These are phyloP conservation scores for Coemansia sp. DNA, from an alignment of 192 early-diverging fungal species.

Conservation along the genomic window DNA sequence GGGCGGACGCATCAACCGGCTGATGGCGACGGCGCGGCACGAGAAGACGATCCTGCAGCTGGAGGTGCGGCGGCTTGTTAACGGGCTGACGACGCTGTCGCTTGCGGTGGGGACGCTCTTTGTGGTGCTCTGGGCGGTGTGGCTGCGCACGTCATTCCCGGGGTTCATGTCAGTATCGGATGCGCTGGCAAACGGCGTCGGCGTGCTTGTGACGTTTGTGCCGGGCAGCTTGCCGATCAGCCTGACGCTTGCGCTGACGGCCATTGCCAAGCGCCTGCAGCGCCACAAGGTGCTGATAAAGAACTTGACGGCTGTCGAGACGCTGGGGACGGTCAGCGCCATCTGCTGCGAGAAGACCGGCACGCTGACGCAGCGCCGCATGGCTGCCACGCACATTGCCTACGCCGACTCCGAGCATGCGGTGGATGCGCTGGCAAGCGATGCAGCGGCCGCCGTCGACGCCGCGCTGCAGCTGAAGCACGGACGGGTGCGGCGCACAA, in stretches of 20 bases:
- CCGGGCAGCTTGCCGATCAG: slow-evolving; percentile 81
- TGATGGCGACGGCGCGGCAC: slow-evolving; percentile 44
- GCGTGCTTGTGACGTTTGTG: slow-evolving; percentile 75
- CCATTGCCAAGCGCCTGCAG: slow-evolving; percentile 79
- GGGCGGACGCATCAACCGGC: slow-evolving; percentile 72
- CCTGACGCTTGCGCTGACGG: slow-evolving; percentile 73
- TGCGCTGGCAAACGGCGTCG: slow-evolving; percentile 61
- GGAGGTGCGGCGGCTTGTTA: slow-evolving; percentile 76
- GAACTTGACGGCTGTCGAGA: slow-evolving; percentile 85
- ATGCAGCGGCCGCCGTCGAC: not conserved
- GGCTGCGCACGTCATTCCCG: slow-evolving; percentile 61
- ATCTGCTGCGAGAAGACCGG: slow-evolving; percentile 91
- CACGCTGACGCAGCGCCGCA: slow-evolving; percentile 80
- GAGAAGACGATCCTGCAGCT: slow-evolving; percentile 65
- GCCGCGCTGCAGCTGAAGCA: slow-evolving; percentile 7
- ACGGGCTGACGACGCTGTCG: slow-evolving; percentile 66
- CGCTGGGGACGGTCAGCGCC: slow-evolving; percentile 78
- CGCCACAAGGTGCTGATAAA: slow-evolving; percentile 73
- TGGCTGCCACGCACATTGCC: slow-evolving; percentile 58
- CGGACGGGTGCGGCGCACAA: not conserved
- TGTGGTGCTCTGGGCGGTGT: slow-evolving; percentile 59
- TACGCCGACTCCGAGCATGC: slow-evolving; percentile 13
- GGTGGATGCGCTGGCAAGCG: not conserved
- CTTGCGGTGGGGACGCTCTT: slow-evolving; percentile 55
- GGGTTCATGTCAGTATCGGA: slow-evolving; percentile 59